Base-by-base conservation (phyloP, 2,329 filamentous ascomycete genomes). In the Aspergillus sp. region DNA sequence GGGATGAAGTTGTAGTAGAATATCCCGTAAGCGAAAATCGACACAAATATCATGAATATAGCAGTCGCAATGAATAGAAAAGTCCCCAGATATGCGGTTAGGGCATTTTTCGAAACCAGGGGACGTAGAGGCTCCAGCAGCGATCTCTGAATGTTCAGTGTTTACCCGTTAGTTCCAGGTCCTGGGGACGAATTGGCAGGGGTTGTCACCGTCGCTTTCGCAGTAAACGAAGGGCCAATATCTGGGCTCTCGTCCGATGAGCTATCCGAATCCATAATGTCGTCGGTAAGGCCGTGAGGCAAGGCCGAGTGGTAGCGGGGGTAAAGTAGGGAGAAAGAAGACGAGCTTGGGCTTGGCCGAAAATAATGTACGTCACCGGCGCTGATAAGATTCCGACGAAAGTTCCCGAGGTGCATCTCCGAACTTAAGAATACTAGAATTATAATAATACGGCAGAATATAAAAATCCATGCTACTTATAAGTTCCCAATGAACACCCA, bases 1-100 rank as follows among this genome's bases (percentile, higher is more conserved):
- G 88, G 88, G 21, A 91, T 84, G 74, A 87, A 90, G 60, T 81
- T 82, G 72, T 82, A 81, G 77, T 90, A 90, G 76, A 91, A 90
- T 17, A 87, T 74, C 37, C 79, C 77, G 69, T 90, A 90, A 35
- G 86, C 85, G 40, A 84, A 68, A 6, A 82, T 74, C 6, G 88
- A 86, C 19, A 86, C 71, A 39, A 77, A 79, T 44, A 89, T 74
- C 51, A 90, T 81, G 41, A 83, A 62, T 15, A 82, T 63, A 3
- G 82, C 82, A 21, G 85, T 79, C 51, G 76, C 63, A 46, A 82
- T 69, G 62, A 86, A 76, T 23, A 88, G 78, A 14, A 82, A 62
- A 14, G 81, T 84, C 58, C 84, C 84, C 48, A 90, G 72, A 69
- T 90, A 90, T 31, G 86, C 83, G 65, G 84, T 82, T 52, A 82